Evolutionary conservation across 306 rosid genomes (phyloP).

Genomic region (Medicago ruthenica): DNA sequence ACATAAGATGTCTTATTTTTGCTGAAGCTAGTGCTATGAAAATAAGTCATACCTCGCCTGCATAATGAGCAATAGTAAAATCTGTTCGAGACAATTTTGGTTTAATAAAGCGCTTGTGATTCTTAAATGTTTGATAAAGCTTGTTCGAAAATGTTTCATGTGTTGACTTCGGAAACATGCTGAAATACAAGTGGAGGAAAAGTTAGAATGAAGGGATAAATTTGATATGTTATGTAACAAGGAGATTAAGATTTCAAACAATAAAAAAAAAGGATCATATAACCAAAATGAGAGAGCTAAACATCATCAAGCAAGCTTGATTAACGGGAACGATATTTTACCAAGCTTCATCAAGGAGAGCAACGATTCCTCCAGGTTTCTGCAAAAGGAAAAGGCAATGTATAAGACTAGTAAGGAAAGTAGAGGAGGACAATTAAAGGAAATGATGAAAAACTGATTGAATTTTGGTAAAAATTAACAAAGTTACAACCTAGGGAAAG

Average conservation of each 20-base stretch:
- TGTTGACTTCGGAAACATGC: constrained; percentile 99
- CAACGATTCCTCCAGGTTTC: constrained; percentile 98
- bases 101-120: constrained; percentile 90
- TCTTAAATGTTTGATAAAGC: constrained; percentile 94
- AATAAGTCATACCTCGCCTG: constrained; percentile 83
- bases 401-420: constrained; percentile 23
- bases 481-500: constrained; percentile 34
- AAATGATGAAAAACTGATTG: constrained; percentile 32
- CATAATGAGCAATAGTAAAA: constrained; percentile 88
- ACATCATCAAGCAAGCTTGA: constrained; percentile 33
- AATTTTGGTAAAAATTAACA: constrained; percentile 33
- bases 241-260: constrained; percentile 29
- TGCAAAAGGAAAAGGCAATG: constrained; percentile 48
- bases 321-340: constrained; percentile 47
- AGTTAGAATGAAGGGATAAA: constrained; percentile 41
- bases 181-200: constrained; percentile 53
- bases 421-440: constrained; percentile 19
- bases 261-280: constrained; percentile 32
- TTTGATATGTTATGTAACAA: constrained; percentile 27
- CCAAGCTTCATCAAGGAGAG: constrained; percentile 99
- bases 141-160: constrained; percentile 99
- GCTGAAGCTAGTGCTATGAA: constrained; percentile 36
- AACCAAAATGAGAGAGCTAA: constrained; percentile 36
- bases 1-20: constrained; percentile 28
- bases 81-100: constrained; percentile 98